Base-by-base conservation (phyloP, 2,329 filamentous ascomycete genomes). In the Ceratocystis huliohia region DNA sequence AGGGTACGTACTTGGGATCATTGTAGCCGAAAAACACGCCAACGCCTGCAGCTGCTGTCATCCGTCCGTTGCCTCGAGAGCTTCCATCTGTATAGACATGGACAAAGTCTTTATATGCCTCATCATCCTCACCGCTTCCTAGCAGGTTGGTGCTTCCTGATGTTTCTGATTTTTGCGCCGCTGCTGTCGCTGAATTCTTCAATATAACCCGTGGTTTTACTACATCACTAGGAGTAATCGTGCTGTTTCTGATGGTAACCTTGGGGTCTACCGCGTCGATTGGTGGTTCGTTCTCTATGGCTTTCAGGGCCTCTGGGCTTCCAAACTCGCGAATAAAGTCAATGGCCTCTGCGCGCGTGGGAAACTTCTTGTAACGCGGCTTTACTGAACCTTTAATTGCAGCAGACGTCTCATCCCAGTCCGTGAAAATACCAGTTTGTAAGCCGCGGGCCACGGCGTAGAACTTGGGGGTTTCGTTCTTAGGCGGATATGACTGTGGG, bases 331-430 rank as follows among this genome's bases (percentile, higher is more conserved):
- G 76, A 64, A 96, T 88, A 73, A 89, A 96, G 22, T 84, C 84
- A 72, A 93, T 84, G 0, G 93, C 93, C 74, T 95, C 91, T 67
- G 79, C 80, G 30, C 81, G 79, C 0, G 83, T 88, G 3, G 77
- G 75, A 70, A 91, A 92, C 69, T 83, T 87, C 74, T 87, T 88
- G 74, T 88, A 85, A 70, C 84, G 85, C 50, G 84, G 83, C 4
- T 85, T 85, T 71, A 87, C 87, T 73, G 86, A 87, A 1, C 88
- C 89, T 41, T 80, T 84, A 69, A 94, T 89, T 69, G 93, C 88
- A 69, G 85, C 79, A 68, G 87, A 80, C 10, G 88, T 89, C 53
- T 85, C 83, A 13, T 81, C 75, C 91, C 91, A 87, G 66, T 84
- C 79, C 1, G 76, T 79, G 72, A 84, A 87, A 37, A 87, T 81